Evolutionary conservation across 1,284 basidiomycete genomes (phyloP), one percentile per base, ranked within the genome.

Genomic region (Cutaneotrichosporon dermatis): DNA sequence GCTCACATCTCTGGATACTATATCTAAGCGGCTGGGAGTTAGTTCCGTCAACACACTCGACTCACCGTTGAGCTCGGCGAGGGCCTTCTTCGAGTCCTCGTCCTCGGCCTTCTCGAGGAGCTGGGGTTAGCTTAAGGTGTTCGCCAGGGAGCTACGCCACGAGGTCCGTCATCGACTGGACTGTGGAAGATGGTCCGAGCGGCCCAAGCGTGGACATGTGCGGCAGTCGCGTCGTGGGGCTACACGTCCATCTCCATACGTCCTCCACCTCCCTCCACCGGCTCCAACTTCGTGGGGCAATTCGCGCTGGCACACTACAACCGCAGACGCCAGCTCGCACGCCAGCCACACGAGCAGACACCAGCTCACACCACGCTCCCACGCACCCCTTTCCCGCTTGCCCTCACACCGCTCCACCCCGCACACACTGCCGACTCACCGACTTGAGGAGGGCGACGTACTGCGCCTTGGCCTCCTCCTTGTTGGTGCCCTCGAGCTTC

Each of bases 401-500:
- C 16, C 50, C n/a, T 40, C 34, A 9, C 34, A 35, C 46, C 44
- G n/a, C 35, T 25, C 25, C 25, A 25, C 33, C 36, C 13, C 34
- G 6, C 34, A 35, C 6, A 11, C 6, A 5, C 7, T 12, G 33
- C 4, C 8, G 8, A 79, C 85, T 69, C 66, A 89, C 91, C 79
- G 82, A 79, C 65, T 87, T 68, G 65, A 95, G 82, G 66, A 85
- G 84, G 58, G 84, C 82, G 61, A 93, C 88, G 70, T 94, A 95
- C 70, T 83, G 81, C 54, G 77, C 73, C 78, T 83, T 79, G 12
- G 90, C 89, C 0, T 86, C 86, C 70, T 90, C 88, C 77, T 84
- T 83, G 55, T 84, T 82, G 42, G 79, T 83, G 39, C 87, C 90
- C 78, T 92, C 83, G 63, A 88, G 82, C n/a, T 71, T 74, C 49